Evolutionary conservation across 106 monocot genomes (phyloP).

Genomic region (Dioscorea alata): DNA sequence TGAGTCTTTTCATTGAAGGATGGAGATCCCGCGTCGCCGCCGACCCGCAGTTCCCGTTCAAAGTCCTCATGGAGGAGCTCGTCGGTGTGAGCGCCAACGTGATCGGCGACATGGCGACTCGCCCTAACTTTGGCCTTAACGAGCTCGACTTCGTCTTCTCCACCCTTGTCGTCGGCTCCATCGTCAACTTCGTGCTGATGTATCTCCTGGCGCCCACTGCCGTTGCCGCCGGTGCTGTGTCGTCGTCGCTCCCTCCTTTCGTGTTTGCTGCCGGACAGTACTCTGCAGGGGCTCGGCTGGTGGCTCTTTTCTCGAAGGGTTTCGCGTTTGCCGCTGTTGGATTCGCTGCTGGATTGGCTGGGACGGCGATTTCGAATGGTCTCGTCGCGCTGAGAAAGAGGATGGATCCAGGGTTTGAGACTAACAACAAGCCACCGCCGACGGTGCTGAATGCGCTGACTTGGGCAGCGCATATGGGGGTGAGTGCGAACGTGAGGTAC

Average conservation of each 20-base stretch:
- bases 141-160: slow-evolving; percentile 93
- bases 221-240: not conserved
- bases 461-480: slow-evolving; percentile 77
- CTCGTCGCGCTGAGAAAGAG: slow-evolving; percentile 48
- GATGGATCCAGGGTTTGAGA: slow-evolving; percentile 63
- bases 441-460: slow-evolving; percentile 62
- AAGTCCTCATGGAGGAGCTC: slow-evolving; percentile 83
- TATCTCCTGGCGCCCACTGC: slow-evolving; percentile 73
- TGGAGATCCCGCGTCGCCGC: slow-evolving; percentile 76
- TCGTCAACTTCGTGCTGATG: slow-evolving; percentile 76
- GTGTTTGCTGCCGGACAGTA: slow-evolving; percentile 64
- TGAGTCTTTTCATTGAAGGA: slow-evolving; percentile 30
- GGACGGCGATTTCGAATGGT: slow-evolving; percentile 69
- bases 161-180: slow-evolving; percentile 81
- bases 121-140: slow-evolving; percentile 80
- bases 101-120: slow-evolving; percentile 76
- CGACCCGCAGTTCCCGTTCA: slow-evolving; percentile 83
- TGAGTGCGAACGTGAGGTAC: slow-evolving; percentile 75
- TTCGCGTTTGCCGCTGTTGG: slow-evolving; percentile 60
- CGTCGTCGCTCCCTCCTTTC: slow-evolving; percentile 42
- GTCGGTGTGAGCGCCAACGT: slow-evolving; percentile 72
- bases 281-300: slow-evolving; percentile 31
- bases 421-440: slow-evolving; percentile 65
- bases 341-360: slow-evolving; percentile 58
- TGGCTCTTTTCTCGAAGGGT: slow-evolving; percentile 57